Percentiles rank a stretch among this genome's conserved stretches.
Evolutionary conservation across 2,329 filamentous ascomycete species (phyloP).

Genomic region (Rhexocercosporidium sp.): DNA sequence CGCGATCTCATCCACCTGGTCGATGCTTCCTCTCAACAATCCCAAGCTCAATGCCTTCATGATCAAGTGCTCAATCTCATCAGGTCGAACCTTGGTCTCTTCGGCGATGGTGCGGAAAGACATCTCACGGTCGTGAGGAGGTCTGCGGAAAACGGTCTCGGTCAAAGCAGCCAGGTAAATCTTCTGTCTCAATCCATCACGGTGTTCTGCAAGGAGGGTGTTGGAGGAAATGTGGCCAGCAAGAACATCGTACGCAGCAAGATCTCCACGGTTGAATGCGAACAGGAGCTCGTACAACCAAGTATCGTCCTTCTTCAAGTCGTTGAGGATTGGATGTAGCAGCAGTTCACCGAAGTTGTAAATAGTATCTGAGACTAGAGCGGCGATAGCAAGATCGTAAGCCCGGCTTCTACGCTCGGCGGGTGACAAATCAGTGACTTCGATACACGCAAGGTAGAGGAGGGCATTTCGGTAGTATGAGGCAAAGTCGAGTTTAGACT

Average conservation of each 20-base stretch:
- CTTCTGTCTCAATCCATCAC: slow-evolving; percentile 90
- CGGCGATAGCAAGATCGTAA: slow-evolving; percentile 91
- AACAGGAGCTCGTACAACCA: slow-evolving; percentile 97
- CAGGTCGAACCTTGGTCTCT: slow-evolving; percentile 88
- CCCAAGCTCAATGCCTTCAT: slow-evolving; percentile 99
- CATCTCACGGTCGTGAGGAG: slow-evolving; percentile 94
- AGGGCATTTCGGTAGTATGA: slow-evolving; percentile 98
- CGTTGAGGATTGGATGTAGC: slow-evolving; percentile 92
- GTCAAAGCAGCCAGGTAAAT: slow-evolving; percentile 96
- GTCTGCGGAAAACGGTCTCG: slow-evolving; percentile 93
- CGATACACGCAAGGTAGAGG: slow-evolving; percentile 95
- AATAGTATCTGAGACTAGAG: slow-evolving; percentile 90
- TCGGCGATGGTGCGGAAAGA: slow-evolving; percentile 85
- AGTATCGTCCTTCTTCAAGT: slow-evolving; percentile 75
- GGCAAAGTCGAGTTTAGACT: slow-evolving; percentile 87
- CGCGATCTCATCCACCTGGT: slow-evolving; percentile 93
- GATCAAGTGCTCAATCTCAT: slow-evolving; percentile 96
- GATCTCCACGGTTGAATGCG: slow-evolving; percentile 95
- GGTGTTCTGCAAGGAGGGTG: slow-evolving; percentile 77
- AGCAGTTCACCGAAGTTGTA: slow-evolving; percentile 99
- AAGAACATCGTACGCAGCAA: slow-evolving; percentile 84
- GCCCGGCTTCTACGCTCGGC: slow-evolving; percentile 82
- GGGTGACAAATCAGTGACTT: slow-evolving; percentile 74
- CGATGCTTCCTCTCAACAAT: slow-evolving; percentile 87
- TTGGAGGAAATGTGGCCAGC: slow-evolving; percentile 82